phyloP scores from a whole-genome alignment of 1,284 basidiomycete genomes.

The Abortiporus biennis region DNA sequence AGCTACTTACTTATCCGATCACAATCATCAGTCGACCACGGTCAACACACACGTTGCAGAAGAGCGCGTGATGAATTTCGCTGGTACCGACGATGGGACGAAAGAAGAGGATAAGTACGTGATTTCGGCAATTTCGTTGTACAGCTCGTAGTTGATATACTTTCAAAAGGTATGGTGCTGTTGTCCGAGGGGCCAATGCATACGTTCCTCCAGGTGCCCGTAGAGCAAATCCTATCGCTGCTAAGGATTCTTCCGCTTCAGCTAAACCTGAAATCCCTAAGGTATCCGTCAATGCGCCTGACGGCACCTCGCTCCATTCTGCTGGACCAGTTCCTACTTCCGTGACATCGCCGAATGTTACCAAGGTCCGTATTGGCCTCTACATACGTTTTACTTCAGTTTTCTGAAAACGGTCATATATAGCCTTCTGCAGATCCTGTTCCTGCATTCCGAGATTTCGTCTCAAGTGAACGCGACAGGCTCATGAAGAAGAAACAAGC shows the following conservation, averaged over 20 bases:
- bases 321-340: too few relatives aligned
- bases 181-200: conserved; percentile 82
- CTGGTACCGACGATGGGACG: conserved; percentile 65
- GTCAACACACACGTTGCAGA: conserved; percentile 88
- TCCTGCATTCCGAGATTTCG: conserved; percentile 85
- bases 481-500: conserved; percentile 88
- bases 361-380: too few relatives aligned
- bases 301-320: conserved; percentile 39
- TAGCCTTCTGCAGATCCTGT: conserved; percentile 64
- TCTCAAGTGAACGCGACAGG: conserved; percentile 83
- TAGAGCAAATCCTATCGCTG: conserved; percentile 19
- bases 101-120: conserved; percentile 95
- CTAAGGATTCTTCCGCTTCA: too few relatives aligned
- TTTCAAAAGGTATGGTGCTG: conserved; percentile 77
- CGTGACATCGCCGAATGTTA: too few relatives aligned
- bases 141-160: conserved; percentile 6
- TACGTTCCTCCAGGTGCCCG: conserved; percentile 91
- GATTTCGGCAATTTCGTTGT: not conserved
- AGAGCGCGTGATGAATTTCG: conserved; percentile 68
- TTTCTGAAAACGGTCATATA: not conserved
- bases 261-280: conserved; percentile 54
- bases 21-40: conserved; percentile 43
- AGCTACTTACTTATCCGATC: not conserved
- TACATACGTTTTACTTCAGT: not conserved
- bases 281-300: conserved; percentile 66